These are phyloP conservation scores for Penicillium sp. DNA, from an alignment of 2,329 filamentous ascomycete species.

Conservation along the genomic window DNA sequence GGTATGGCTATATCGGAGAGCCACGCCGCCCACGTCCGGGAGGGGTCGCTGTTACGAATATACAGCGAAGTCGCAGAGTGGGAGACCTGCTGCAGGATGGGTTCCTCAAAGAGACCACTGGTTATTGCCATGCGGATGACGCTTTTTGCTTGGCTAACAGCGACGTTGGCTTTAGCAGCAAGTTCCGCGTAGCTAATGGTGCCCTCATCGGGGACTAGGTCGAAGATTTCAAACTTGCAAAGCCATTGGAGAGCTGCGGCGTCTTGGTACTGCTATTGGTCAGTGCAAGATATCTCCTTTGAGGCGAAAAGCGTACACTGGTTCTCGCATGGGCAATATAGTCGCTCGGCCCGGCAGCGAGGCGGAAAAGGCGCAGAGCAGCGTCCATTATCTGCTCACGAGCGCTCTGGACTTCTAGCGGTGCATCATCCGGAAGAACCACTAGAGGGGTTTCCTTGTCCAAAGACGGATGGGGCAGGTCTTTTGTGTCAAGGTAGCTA, in stretches of 20 bases:
- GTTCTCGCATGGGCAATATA: neutral
- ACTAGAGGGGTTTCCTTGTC: neutral
- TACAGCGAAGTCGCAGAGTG: constrained; percentile 61
- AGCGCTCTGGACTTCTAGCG: neutral
- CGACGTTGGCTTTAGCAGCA: constrained; percentile 29
- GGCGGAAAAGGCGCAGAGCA: neutral
- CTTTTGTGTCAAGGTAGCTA: neutral
- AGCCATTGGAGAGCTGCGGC: constrained; percentile 31
- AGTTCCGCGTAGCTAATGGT: constrained; percentile 33
- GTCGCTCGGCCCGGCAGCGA: neutral
- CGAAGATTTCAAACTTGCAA: constrained; percentile 35
- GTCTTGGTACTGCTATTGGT: constrained; percentile 14
- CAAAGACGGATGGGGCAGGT: neutral
- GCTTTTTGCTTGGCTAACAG: constrained; percentile 29
- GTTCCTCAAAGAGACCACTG: constrained; percentile 60
- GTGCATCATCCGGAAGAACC: neutral
- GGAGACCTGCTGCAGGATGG: constrained; percentile 54
- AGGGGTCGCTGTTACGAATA: constrained; percentile 35
- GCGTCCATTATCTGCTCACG: neutral
- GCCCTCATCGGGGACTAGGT: constrained; percentile 31
- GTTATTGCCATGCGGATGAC: constrained; percentile 64
- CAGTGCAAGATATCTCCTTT: neutral
- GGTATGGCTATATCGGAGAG: constrained; percentile 39
- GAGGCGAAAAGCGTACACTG: neutral
- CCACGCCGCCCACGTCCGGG: constrained; percentile 59